Evolutionary conservation across 73 alveolate genomes (phyloP).

Genomic region (Paramecium pentaurelia): DNA sequence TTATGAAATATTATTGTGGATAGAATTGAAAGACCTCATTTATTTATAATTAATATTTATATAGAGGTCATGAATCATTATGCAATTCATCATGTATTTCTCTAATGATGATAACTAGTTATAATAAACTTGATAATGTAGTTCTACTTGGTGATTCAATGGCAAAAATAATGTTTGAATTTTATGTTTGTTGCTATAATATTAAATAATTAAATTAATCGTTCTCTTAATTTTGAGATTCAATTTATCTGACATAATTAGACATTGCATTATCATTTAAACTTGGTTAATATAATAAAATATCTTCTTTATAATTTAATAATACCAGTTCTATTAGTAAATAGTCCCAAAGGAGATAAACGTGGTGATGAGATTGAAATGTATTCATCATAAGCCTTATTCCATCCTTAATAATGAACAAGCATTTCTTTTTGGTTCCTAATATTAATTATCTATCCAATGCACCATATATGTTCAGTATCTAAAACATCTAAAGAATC

Average conservation of each 20-base stretch:
- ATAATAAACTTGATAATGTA: not conserved
- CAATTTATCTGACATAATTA: not conserved
- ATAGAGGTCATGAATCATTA: not conserved
- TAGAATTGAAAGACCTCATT: not conserved
- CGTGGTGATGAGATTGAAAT: conserved; percentile 4
- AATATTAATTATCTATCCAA: not conserved
- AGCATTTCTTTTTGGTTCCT: not conserved
- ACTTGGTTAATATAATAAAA: not conserved
- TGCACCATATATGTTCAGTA: conserved; percentile 43
- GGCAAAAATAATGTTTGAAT: not conserved
- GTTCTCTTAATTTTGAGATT: not conserved
- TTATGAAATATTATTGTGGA: not conserved
- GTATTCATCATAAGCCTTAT: conserved; percentile 14
- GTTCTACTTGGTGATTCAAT: not conserved
- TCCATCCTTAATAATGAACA: conserved; percentile 38
- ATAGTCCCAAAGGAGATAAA: not conserved
- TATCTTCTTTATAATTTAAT: not conserved
- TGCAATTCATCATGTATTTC: not conserved
- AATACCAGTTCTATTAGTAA: conserved; percentile 10
- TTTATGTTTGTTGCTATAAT: not conserved
- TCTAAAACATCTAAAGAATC: not conserved
- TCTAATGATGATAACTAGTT: not conserved
- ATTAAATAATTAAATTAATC: not conserved
- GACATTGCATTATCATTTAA: not conserved
- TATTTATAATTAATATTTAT: not conserved